Conservation (phyloP, 176 grass and related monocot genomes). For the Ampelocalamus luodianensis region DNA sequence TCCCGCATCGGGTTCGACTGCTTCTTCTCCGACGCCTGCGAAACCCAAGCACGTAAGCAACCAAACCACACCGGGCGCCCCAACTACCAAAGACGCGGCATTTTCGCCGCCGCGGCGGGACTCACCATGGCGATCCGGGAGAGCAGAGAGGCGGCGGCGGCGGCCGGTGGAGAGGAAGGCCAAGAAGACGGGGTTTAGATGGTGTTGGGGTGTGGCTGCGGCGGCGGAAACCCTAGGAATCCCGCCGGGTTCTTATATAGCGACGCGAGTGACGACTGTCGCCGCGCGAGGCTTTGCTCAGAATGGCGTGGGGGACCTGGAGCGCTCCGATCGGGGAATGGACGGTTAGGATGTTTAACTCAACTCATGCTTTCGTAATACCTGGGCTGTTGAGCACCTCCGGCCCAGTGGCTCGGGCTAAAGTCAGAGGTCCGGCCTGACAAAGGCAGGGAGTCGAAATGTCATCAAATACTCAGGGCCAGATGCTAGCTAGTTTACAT, state of each 20-base stretch:
- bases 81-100: neutral
- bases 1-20: constrained; percentile 55
- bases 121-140: constrained; percentile 36
- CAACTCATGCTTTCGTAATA: neutral
- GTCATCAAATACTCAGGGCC: too few relatives aligned
- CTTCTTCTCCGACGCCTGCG: constrained; percentile 57
- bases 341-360: constrained; percentile 20
- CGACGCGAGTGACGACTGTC: neutral
- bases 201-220: constrained; percentile 28
- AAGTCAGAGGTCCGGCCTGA: too few relatives aligned
- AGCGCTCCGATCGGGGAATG: constrained; percentile 13
- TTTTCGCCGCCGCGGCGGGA: neutral
- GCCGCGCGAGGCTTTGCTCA: neutral
- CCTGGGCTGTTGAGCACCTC: neutral
- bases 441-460: too few relatives aligned
- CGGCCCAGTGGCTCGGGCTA: neutral
- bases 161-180: neutral
- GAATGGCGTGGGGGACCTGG: neutral
- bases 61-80: neutral
- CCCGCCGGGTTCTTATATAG: neutral
- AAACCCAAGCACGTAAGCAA: constrained; percentile 26
- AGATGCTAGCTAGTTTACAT: too few relatives aligned
- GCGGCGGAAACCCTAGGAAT: constrained; percentile 54
- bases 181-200: neutral
- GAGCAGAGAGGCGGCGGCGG: neutral